A percentile compares a stretch with the other conserved stretches of the same genome.
Conservation (phyloP, 257 asterid genomes). For the Ehretia macrophylla region DNA sequence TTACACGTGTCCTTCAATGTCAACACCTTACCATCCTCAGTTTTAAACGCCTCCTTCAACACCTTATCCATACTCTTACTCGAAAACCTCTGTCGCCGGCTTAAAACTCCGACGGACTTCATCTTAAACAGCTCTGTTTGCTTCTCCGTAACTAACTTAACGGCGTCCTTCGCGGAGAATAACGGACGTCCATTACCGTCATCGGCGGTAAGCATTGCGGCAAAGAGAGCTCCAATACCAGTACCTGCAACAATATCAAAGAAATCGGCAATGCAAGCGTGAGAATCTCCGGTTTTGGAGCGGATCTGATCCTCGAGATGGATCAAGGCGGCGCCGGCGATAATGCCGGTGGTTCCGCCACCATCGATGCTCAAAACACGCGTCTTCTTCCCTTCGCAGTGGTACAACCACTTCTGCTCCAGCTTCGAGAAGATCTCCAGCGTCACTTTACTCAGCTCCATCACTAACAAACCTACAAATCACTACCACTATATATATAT, state of each 20-base stretch:
- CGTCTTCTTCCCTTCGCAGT: conserved; percentile 67
- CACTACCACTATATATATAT: not conserved
- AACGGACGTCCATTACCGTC: conserved; percentile 73
- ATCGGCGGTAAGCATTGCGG: conserved; percentile 71
- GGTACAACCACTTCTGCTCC: conserved; percentile 92
- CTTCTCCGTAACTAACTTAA: conserved; percentile 43
- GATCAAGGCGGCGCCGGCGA: conserved; percentile 59
- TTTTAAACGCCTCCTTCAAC: conserved; percentile 56
- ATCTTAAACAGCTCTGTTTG: conserved; percentile 38
- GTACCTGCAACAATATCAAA: conserved; percentile 84
- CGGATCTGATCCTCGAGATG: conserved; percentile 85
- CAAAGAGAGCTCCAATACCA: conserved; percentile 79
- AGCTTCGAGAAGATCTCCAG: conserved; percentile 81
- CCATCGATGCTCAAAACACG: conserved; percentile 83
- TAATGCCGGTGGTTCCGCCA: conserved; percentile 62
- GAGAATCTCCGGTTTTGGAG: conserved; percentile 55
- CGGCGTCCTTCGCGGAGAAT: conserved; percentile 59
- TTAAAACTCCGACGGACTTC: conserved; percentile 39
- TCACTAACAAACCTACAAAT: conserved; percentile 8
- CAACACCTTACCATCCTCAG: conserved; percentile 53
- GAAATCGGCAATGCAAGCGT: conserved; percentile 66
- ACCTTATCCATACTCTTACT: conserved; percentile 58
- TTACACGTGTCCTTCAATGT: conserved; percentile 79
- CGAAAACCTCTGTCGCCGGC: conserved; percentile 48
- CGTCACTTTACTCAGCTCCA: conserved; percentile 76